phyloP scores from a whole-genome alignment of 768 basidiomycete genomes.

The Leccinellum rugosiceps region DNA sequence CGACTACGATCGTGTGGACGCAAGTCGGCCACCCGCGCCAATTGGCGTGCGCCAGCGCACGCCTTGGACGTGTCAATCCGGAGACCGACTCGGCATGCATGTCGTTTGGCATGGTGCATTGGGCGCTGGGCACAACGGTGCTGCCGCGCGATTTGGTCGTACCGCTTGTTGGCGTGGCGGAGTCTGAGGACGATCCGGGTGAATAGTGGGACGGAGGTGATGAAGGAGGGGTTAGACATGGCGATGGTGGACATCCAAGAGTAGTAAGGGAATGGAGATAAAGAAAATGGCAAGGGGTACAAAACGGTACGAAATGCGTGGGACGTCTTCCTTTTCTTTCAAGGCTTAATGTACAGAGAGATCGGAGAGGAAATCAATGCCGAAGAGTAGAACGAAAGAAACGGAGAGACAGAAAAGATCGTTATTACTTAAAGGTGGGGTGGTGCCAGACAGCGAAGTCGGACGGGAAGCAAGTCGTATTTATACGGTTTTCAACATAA shows the following conservation, averaged over 20 bases:
- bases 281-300: background rate
- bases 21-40: background rate
- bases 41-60: background rate
- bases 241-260: background rate
- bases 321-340: background rate
- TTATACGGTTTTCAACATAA: conserved; percentile 14
- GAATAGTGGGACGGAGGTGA: conserved; percentile 20
- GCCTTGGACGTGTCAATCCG: conserved; percentile 43
- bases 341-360: background rate
- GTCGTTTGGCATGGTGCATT: conserved; percentile 48
- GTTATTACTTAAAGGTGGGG: conserved; percentile 1
- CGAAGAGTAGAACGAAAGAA: background rate
- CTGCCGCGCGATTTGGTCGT: conserved; percentile 36
- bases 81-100: conserved; percentile 44
- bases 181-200: conserved; percentile 40
- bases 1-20: background rate
- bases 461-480: background rate
- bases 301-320: background rate
- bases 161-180: conserved; percentile 42
- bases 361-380: background rate
- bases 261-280: background rate
- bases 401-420: background rate
- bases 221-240: conserved; percentile 16
- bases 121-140: conserved; percentile 35
- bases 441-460: conserved; percentile 18